Base-by-base conservation (phyloP, 139 green algal genomes). In the Haematococcus lacustris region DNA sequence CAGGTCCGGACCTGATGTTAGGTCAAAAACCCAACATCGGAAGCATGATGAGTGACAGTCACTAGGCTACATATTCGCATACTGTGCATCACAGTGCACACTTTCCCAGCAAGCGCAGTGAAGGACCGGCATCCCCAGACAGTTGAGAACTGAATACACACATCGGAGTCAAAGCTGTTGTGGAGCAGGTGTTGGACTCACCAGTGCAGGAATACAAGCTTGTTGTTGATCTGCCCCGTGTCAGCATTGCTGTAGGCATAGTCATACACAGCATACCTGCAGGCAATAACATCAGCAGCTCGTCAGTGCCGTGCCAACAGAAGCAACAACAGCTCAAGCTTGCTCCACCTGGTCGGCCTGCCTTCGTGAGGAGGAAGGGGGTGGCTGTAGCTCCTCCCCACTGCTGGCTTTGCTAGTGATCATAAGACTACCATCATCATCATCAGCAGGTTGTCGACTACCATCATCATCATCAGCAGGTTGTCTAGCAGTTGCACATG, bases 121-220 rank as follows among this genome's bases (percentile, higher is more conserved):
- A 9, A 9, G 9, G 9, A 53, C 17, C 9, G 9, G 43, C 43
- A 53, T 53, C 43, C 17, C 9, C 43, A 53, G 9, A 53, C 9
- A 53, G 43, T 17, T 53, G 43, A 17, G 9, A 17, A 53, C 43
- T 53, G 43, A 9, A 53, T 28, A 53, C 43, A 53, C 43, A 17
- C 43, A 17, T 17, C 9, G 43, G 9, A 28, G 43, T 17, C 17
- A 9, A 53, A 9, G 9, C 57, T 65, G 28, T 5, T 32, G 57
- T 32, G 17, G 5, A 13, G 5, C 57, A 33, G 13, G 13, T 5
- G 9, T 30, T 32, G 40, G 17, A 61, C 86, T 65, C 65, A 94
- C 91, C 91, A 96, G 74, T 89, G 88, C 32, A 95, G 41, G 70
- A 96, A 96, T 3, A 96, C 83, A 9, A 96, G 78, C 81, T 95